These are phyloP conservation scores for Ormosia emarginata DNA, from an alignment of 306 rosid species.

Conservation along the genomic window DNA sequence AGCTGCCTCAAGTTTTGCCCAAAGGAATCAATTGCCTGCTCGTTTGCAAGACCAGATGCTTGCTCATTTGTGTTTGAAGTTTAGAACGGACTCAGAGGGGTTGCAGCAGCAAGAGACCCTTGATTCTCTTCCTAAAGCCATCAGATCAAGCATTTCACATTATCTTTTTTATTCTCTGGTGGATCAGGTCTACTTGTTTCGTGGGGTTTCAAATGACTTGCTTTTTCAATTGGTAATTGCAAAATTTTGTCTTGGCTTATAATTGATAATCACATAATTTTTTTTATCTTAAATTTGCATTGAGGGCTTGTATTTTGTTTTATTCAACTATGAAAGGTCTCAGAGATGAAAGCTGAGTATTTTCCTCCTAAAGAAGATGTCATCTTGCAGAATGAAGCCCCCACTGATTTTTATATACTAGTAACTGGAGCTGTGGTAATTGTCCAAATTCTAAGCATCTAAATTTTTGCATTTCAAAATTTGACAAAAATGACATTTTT, in stretches of 20 bases:
- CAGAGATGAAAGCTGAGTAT: conserved; percentile 97
- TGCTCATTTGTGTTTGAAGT: conserved; percentile 89
- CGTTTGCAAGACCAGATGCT: conserved; percentile 95
- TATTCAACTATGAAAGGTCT: conserved; percentile 47
- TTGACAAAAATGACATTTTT: background rate
- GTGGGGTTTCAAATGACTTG: conserved; percentile 81
- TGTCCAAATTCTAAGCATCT: background rate
- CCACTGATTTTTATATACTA: conserved; percentile 86
- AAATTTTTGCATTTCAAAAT: background rate
- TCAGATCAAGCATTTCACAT: conserved; percentile 86
- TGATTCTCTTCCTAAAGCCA: conserved; percentile 93
- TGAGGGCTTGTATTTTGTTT: conserved; percentile 10
- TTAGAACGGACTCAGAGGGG: conserved; percentile 89
- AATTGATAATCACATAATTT: background rate
- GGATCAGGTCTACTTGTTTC: conserved; percentile 77
- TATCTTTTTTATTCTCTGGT: conserved; percentile 74
- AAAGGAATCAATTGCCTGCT: conserved; percentile 74
- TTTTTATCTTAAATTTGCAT: background rate
- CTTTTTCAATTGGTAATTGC: conserved; percentile 84
- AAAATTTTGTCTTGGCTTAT: background rate
- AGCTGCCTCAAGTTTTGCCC: conserved; percentile 94
- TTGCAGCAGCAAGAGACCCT: conserved; percentile 94
- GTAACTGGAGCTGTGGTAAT: conserved; percentile 90
- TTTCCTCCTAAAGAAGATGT: conserved; percentile 98
- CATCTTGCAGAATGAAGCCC: conserved; percentile 92